Evolutionary conservation across 2,329 filamentous ascomycete species (phyloP), one percentile per base, ranked within the genome.

Genomic region (Ophiostoma australiae): DNA sequence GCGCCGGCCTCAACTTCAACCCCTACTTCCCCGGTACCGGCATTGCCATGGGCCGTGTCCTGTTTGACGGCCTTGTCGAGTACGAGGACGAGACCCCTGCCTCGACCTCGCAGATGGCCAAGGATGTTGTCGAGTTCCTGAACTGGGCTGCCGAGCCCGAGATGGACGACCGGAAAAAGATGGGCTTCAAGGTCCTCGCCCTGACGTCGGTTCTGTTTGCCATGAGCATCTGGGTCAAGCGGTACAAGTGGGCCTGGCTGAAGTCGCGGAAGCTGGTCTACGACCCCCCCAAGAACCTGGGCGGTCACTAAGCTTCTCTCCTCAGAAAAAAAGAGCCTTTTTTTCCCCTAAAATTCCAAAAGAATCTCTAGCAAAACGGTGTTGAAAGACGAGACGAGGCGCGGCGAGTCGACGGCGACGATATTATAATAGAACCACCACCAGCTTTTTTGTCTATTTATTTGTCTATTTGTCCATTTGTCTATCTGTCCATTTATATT

Each of bases 81-180:
- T 99, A 98, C 84, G 95, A 99, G 81, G 95, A 99, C 76, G 93
- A 88, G 74, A 99, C 95, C 61, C 92, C 93, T 69, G 95, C 95
- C 68, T 92, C 94, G 73, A 93, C 93, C 76, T 97, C 94, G 74
- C 95, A 99, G 85, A 99, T 99, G 95, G 95, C 95, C 82, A 99
- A 99, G 90, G 95, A 99, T 78, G 95, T 99, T 73, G 90, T 91
- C 73, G 95, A 99, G 84, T 99, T 99, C 86, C 87, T 99, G 80
- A 98, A 99, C 90, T 99, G 95, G 95, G 87, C 95, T 70, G 94
- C 95, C 72, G 95, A 99, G 86, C 95, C 95, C 68, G 95, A 99
- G 87, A 97, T 97, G 93, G 95, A 99, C 80, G 90, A 97, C 80
- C 91, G 95, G 80, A 99, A 99, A 91, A 95, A 93, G 86, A 99